These are phyloP conservation scores for Microcyclospora tardicrescens DNA, from an alignment of 2,329 filamentous ascomycete genomes.

Conservation along the genomic window DNA sequence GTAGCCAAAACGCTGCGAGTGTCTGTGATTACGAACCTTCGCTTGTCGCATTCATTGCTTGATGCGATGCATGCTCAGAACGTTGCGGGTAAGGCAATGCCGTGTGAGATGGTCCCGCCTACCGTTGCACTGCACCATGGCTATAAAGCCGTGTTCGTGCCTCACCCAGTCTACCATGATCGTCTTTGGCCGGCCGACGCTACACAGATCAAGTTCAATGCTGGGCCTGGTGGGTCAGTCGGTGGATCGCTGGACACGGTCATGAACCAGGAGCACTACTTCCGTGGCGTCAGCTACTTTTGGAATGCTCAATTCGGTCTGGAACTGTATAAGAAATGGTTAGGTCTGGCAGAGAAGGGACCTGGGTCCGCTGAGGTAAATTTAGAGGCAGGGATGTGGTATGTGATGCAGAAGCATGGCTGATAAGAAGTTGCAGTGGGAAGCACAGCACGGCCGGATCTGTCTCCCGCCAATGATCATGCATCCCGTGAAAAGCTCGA, in stretches of 20 bases:
- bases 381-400: too few species aligned
- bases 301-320: constrained; percentile 74
- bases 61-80: constrained; percentile 86
- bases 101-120: constrained; percentile 92
- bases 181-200: constrained; percentile 72
- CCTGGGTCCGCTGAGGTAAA: constrained; percentile 32
- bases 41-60: constrained; percentile 69
- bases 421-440: too few species aligned
- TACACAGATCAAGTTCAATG: constrained; percentile 69
- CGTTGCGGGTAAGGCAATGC: constrained; percentile 75
- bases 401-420: too few species aligned
- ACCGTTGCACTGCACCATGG: constrained; percentile 83
- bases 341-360: constrained; percentile 57
- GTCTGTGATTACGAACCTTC: constrained; percentile 52
- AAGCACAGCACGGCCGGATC: constrained; percentile 21
- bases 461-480: constrained; percentile 34
- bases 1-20: constrained; percentile 23
- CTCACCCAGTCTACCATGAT: constrained; percentile 80
- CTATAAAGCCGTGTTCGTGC: constrained; percentile 80
- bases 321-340: constrained; percentile 73
- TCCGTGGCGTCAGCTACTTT: constrained; percentile 79
- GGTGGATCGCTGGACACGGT: too few species aligned
- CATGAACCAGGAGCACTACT: constrained; percentile 30
- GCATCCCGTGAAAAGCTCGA: constrained; percentile 32
- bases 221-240: constrained; percentile 5